Percentiles rank a stretch among this genome's conserved stretches.
phyloP scores from a whole-genome alignment of 2,329 filamentous ascomycete genomes.

The Fusarium sp. region DNA sequence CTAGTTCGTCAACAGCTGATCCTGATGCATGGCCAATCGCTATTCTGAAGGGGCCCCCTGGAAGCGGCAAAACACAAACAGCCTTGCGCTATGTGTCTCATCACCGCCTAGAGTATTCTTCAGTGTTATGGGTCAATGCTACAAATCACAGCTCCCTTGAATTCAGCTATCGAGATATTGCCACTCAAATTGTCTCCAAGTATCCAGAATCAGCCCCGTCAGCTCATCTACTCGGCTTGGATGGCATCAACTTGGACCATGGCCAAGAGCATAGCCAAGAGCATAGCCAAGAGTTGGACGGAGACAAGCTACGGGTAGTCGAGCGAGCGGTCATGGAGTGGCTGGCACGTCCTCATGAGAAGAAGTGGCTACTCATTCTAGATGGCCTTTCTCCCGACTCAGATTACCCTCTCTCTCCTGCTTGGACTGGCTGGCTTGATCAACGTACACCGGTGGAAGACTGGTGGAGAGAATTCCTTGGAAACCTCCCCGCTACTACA shows the following conservation, averaged over 20 bases:
- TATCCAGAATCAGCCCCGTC: background rate
- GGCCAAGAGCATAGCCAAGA: background rate
- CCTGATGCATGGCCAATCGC: background rate
- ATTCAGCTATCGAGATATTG: background rate
- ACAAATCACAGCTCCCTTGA: background rate
- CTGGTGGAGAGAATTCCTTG: background rate
- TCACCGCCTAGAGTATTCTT: background rate
- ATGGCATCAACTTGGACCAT: background rate
- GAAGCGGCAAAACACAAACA: background rate
- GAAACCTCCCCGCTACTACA: background rate
- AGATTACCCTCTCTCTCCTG: background rate
- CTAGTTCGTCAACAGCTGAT: background rate
- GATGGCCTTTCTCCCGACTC: background rate
- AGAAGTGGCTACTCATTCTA: background rate
- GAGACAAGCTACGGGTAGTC: background rate
- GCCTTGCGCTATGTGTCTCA: background rate
- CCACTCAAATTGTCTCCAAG: background rate
- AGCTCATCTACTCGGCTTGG: background rate
- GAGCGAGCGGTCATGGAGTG: background rate
- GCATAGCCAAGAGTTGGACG: background rate
- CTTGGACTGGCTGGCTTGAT: background rate
- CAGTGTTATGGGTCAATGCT: background rate
- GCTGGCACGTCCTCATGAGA: background rate
- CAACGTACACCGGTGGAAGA: background rate
- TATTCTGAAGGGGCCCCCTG: background rate